phyloP scores from a whole-genome alignment of 371 early-diverging fungal genomes.

The Parasitella parasitica region DNA sequence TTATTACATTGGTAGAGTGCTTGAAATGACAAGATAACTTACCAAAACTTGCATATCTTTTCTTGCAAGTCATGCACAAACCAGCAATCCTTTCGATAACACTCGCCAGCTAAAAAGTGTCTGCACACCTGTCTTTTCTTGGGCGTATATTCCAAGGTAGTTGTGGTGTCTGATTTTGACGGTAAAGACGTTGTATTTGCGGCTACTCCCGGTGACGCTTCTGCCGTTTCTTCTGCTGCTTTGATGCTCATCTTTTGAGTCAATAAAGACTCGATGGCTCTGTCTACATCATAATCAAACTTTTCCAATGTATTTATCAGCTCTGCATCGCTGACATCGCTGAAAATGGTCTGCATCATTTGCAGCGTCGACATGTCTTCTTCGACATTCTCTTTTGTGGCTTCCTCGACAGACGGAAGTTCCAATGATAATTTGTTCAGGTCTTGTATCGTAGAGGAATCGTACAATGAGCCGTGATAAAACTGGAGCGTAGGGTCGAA shows the following conservation, averaged over 20 bases:
- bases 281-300: slow-evolving; percentile 54
- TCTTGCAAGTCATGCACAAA: slow-evolving; percentile 75
- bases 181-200: slow-evolving; percentile 6
- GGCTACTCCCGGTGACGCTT: neutral
- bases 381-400: slow-evolving; percentile 36
- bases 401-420: slow-evolving; percentile 37
- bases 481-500: slow-evolving; percentile 52
- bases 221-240: slow-evolving; percentile 9
- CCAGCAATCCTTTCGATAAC: slow-evolving; percentile 80
- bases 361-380: slow-evolving; percentile 60
- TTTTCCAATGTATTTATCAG: slow-evolving; percentile 43
- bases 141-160: neutral
- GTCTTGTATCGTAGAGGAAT: slow-evolving; percentile 36
- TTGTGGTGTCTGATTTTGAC: neutral
- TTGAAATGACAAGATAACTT: slow-evolving; percentile 5
- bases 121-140: slow-evolving; percentile 66
- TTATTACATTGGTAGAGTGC: no score
- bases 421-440: slow-evolving; percentile 34
- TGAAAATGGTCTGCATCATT: slow-evolving; percentile 55
- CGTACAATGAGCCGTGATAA: slow-evolving; percentile 40
- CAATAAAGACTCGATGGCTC: slow-evolving; percentile 37
- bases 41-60: slow-evolving; percentile 77
- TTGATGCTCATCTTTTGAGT: neutral
- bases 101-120: slow-evolving; percentile 75
- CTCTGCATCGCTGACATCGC: slow-evolving; percentile 46